Evolutionary conservation across 2,329 filamentous ascomycete genomes (phyloP).

Genomic region (Curvularia eragrostidis): DNA sequence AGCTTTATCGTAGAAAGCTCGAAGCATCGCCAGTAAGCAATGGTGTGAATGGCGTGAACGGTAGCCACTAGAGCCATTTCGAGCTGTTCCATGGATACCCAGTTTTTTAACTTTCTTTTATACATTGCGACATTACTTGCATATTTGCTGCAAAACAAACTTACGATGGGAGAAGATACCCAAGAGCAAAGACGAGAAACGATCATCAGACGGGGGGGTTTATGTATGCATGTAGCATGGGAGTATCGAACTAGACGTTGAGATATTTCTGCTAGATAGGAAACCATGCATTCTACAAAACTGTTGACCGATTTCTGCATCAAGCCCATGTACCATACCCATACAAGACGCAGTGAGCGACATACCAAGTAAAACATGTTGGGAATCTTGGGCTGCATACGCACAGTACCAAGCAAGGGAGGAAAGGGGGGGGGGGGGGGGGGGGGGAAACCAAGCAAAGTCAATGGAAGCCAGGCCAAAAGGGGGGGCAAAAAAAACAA

Average conservation of each 20-base stretch:
- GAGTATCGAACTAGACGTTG: neutral
- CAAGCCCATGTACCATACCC: neutral
- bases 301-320: neutral
- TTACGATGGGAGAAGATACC: slow-evolving; percentile 9
- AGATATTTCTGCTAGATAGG: neutral
- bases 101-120: neutral
- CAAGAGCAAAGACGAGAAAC: neutral
- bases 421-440: too few relatives aligned
- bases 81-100: neutral
- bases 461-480: too few relatives aligned
- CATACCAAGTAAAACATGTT: slow-evolving; percentile 4
- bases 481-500: too few relatives aligned
- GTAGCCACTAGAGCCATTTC: slow-evolving; percentile 1
- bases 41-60: slow-evolving; percentile 25
- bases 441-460: too few relatives aligned
- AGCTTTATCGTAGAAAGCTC: slow-evolving; percentile 76
- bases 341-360: neutral
- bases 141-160: neutral
- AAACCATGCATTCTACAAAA: neutral
- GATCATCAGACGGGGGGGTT: neutral
- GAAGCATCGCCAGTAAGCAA: slow-evolving; percentile 23
- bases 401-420: neutral
- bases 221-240: slow-evolving; percentile 2
- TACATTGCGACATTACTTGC: neutral
- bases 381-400: neutral